Evolutionary conservation across 257 asterid genomes (phyloP), one percentile per base, ranked within the genome.

Genomic region (Cinchona pubescens): DNA sequence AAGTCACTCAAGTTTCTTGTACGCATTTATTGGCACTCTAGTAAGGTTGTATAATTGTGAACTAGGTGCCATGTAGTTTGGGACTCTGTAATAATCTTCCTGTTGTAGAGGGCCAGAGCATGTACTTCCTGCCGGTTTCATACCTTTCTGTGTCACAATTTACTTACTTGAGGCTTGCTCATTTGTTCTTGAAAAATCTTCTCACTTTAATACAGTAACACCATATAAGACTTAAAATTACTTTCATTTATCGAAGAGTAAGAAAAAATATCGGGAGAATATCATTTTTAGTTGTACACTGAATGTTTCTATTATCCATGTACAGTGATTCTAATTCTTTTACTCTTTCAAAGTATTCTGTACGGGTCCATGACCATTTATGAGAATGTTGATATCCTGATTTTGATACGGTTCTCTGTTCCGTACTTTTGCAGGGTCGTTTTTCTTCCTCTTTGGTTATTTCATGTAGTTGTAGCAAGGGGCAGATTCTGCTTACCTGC

Each of bases 401-500:
- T 46, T 30, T 65, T 76, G 56, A 71, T 40, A 76, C 64, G 30
- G 55, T 25, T 79, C 40, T 68, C 14, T 35, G 23, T 35, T 64
- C 29, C 5, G 61, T 46, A 42, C 49, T 73, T 78, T 81, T 79
- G 84, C 89, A 92, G 99, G 99, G 78, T 81, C 76, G 73, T 90
- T 78, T 94, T 89, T 80, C 76, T 87, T 79, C 98, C 99, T 68
- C 86, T 94, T 64, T 94, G 99, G 99, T 77, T 86, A 85, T 94
- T 94, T 87, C 99, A 94, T 85, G 91, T 88, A 32, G 96, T 92
- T 73, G 93, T 91, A 78, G 96, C 99, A 69, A 87, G 98, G 85
- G 97, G 98, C 76, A 88, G 99, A 86, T 94, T 92, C 92, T 92
- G 98, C 71, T 87, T 92, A 76, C 99, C 99, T 67, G 98, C 99